Percentiles rank a stretch among this genome's conserved stretches.
These are phyloP conservation scores for Aspergillus carlsbadensis DNA, from an alignment of 495 filamentous ascomycete species.

Conservation along the genomic window DNA sequence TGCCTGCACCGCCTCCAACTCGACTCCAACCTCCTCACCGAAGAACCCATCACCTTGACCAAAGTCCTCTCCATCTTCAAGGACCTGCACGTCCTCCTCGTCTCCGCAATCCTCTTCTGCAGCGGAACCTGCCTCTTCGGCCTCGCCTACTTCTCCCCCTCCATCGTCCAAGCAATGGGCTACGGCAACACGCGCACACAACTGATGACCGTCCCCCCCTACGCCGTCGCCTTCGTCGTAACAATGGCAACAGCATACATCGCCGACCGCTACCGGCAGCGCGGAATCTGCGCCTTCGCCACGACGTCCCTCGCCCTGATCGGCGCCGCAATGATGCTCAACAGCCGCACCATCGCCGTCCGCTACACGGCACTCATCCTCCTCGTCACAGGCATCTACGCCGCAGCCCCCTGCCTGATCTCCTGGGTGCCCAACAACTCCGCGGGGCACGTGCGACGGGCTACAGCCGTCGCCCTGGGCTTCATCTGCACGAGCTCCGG, in stretches of 20 bases:
- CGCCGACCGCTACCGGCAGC: conserved; percentile 13
- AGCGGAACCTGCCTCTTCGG: conserved; percentile 12
- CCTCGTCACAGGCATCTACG: conserved; percentile 14
- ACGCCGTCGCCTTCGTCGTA: conserved; percentile 10
- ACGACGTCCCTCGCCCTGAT: conserved; percentile 8
- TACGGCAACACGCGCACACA: conserved; percentile 5
- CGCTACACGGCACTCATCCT: conserved; percentile 13
- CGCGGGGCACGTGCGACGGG: conserved; percentile 10
- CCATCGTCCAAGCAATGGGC: conserved; percentile 11
- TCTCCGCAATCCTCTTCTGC: conserved; percentile 6
- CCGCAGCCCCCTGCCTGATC: conserved; percentile 12
- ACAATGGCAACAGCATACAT: conserved; percentile 11
- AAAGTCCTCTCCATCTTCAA: conserved; percentile 10
- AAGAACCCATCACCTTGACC: background rate
- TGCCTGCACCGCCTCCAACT: conserved; percentile 2
- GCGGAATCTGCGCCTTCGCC: conserved; percentile 7
- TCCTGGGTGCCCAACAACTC: conserved; percentile 15
- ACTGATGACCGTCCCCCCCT: conserved; percentile 10
- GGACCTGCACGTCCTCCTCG: conserved; percentile 7
- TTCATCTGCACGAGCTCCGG: conserved; percentile 12
- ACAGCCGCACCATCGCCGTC: background rate
- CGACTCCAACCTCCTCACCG: conserved; percentile 10
- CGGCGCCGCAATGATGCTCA: conserved; percentile 7
- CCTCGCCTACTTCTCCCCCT: conserved; percentile 15
- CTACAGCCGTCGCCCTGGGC: conserved; percentile 9